These are phyloP conservation scores for Teunomyces tritomae DNA, from an alignment of 805 yeast species.

Conservation along the genomic window DNA sequence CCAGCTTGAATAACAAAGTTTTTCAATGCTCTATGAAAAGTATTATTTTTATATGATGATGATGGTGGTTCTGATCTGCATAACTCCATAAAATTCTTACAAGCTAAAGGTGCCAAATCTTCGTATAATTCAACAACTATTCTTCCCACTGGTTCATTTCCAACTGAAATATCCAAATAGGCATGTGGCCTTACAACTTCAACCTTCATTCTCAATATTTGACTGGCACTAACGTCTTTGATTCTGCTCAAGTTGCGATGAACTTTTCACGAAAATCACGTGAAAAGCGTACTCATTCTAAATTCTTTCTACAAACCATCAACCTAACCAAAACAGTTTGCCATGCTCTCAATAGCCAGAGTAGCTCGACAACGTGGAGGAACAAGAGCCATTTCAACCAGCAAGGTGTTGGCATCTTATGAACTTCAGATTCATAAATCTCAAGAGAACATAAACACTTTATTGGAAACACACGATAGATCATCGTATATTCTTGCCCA, in stretches of 20 bases:
- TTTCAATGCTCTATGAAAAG: slow-evolving; percentile 62
- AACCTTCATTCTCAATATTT: slow-evolving; percentile 24
- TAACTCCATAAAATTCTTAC: slow-evolving; percentile 48
- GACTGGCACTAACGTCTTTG: neutral
- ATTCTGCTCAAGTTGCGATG: neutral
- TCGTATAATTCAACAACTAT: slow-evolving; percentile 55
- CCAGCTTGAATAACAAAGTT: slow-evolving; percentile 75
- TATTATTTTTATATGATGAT: slow-evolving; percentile 43
- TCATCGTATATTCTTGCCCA: slow-evolving; percentile 66
- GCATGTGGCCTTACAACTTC: slow-evolving; percentile 27
- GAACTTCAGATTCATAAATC: slow-evolving; percentile 24
- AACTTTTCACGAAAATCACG: neutral
- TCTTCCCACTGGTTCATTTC: slow-evolving; percentile 47
- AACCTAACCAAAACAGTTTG: neutral
- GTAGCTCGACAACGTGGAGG: neutral
- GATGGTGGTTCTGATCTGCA: slow-evolving; percentile 30
- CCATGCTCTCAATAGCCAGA: neutral
- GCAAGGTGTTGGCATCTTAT: neutral
- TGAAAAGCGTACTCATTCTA: neutral
- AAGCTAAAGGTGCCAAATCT: slow-evolving; percentile 55
- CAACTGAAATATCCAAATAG: slow-evolving; percentile 54
- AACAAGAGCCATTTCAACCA: neutral
- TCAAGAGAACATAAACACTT: slow-evolving; percentile 44
- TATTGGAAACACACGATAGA: slow-evolving; percentile 51
- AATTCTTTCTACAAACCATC: neutral